phyloP scores from a whole-genome alignment of 192 early-diverging fungal species.

The Pilobolus umbonatus region DNA sequence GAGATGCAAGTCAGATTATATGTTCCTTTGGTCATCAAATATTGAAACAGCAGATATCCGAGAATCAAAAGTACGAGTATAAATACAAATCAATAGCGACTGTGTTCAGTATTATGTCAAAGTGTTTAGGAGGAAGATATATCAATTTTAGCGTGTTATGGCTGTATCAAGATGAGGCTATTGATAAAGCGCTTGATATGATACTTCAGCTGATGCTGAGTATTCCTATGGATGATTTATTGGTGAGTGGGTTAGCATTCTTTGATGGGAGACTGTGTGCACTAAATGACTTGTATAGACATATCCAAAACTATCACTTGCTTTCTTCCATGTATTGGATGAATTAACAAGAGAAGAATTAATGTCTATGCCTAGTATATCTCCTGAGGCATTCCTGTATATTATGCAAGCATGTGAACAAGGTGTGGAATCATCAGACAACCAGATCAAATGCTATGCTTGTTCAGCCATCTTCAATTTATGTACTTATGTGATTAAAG shows the following conservation, averaged over 20 bases:
- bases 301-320: conserved; percentile 53
- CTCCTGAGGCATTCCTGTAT: conserved; percentile 56
- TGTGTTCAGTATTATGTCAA: conserved; percentile 69
- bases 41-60: conserved; percentile 1
- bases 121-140: conserved; percentile 72
- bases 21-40: conserved; percentile 43
- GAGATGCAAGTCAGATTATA: conserved; percentile 71
- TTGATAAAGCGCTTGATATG: conserved; percentile 59
- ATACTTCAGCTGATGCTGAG: conserved; percentile 66
- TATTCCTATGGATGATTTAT: conserved; percentile 71
- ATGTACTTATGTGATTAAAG: conserved; percentile 62
- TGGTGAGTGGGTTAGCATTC: conserved; percentile 40
- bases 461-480: conserved; percentile 72
- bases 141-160: conserved; percentile 91
- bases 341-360: conserved; percentile 63
- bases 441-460: conserved; percentile 51
- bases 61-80: conserved; percentile 22
- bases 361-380: conserved; percentile 53
- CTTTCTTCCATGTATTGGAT: conserved; percentile 67
- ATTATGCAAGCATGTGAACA: conserved; percentile 73
- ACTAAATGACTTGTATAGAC: conserved; percentile 31
- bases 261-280: background rate
- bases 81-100: conserved; percentile 73
- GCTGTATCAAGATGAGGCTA: conserved; percentile 77
- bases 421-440: conserved; percentile 59